Conservation (phyloP, 192 early-diverging fungal species). For the Backusella sp. region DNA sequence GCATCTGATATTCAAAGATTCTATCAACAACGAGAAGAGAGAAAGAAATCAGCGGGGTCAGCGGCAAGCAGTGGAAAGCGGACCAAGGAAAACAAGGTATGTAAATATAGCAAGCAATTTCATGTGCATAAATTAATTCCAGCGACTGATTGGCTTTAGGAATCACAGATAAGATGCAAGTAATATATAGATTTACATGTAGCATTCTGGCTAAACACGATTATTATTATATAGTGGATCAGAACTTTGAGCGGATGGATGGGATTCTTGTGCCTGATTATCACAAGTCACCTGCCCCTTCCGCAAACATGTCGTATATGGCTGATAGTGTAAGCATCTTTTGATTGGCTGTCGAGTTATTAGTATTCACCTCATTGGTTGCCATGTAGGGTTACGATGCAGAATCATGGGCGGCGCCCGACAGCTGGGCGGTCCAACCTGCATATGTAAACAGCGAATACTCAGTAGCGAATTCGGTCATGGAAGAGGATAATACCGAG, state of each 20-base stretch:
- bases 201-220: background rate
- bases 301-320: background rate
- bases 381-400: slow-evolving; percentile 4
- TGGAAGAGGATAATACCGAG: slow-evolving; percentile 27
- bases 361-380: background rate
- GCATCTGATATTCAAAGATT: slow-evolving; percentile 13
- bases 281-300: slow-evolving; percentile 4
- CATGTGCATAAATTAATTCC: background rate
- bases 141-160: background rate
- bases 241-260: slow-evolving; percentile 46
- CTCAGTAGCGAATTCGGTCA: slow-evolving; percentile 31
- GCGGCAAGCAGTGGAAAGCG: background rate
- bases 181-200: background rate
- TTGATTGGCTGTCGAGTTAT: background rate
- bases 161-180: background rate
- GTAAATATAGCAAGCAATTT: background rate
- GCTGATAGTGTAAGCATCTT: slow-evolving; percentile 4
- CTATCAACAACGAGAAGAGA: slow-evolving; percentile 17
- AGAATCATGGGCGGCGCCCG: slow-evolving; percentile 59
- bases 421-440: slow-evolving; percentile 68
- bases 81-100: background rate
- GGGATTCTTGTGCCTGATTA: slow-evolving; percentile 43
- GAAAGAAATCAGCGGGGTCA: slow-evolving; percentile 14
- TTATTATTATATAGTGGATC: slow-evolving; percentile 33
- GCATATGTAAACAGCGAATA: slow-evolving; percentile 7